phyloP scores from a whole-genome alignment of 768 basidiomycete species.

The Auricularia heimuer region DNA sequence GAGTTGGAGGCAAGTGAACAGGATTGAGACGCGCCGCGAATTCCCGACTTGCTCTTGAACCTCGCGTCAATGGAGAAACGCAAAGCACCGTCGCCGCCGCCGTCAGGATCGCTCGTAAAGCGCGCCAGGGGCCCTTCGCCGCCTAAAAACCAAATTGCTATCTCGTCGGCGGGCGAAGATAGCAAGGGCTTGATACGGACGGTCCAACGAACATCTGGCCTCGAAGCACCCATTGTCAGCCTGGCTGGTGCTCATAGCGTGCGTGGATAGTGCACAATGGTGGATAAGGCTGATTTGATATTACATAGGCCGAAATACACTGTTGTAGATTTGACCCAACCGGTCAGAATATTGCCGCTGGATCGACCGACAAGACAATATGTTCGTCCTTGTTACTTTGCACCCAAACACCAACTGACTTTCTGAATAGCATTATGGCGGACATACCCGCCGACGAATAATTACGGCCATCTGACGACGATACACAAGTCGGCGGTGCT shows the following conservation, averaged over 20 bases:
- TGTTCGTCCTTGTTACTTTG: constrained; percentile 44
- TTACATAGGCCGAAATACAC: constrained; percentile 66
- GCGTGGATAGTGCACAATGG: constrained; percentile 20
- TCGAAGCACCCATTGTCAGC: constrained; percentile 91
- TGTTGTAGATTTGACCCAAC: constrained; percentile 91
- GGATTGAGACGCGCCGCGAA: neutral
- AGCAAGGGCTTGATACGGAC: constrained; percentile 74
- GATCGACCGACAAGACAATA: constrained; percentile 80
- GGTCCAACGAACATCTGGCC: constrained; percentile 83
- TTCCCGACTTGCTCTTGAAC: neutral
- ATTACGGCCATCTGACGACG: constrained; percentile 78
- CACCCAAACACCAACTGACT: neutral
- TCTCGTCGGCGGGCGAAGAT: constrained; percentile 66
- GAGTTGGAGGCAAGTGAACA: no score
- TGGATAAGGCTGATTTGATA: neutral
- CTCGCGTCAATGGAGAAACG: neutral
- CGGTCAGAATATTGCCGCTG: constrained; percentile 89
- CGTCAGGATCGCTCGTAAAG: constrained; percentile 43
- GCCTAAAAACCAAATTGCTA: constrained; percentile 58
- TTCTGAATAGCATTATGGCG: constrained; percentile 64
- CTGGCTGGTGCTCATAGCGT: constrained; percentile 81
- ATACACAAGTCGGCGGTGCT: constrained; percentile 86
- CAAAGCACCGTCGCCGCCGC: constrained; percentile 1
- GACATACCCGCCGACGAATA: constrained; percentile 85
- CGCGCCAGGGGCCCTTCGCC: constrained; percentile 42